Evolutionary conservation across 2,329 filamentous ascomycete genomes (phyloP).

Genomic region (Conoideocrella luteorostrata): DNA sequence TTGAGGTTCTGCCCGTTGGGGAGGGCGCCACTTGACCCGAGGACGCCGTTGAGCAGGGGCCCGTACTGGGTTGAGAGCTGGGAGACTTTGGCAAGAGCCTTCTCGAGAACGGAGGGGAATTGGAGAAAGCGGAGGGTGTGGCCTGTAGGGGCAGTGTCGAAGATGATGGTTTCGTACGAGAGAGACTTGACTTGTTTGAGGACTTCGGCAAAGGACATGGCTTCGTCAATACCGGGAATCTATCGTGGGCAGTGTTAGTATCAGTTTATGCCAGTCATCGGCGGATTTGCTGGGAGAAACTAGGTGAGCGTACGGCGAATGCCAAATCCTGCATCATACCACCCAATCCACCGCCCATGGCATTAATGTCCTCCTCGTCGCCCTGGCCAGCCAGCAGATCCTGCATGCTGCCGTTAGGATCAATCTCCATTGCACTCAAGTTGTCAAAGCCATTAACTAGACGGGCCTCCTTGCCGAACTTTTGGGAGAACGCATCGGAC

Average conservation of each 20-base stretch:
- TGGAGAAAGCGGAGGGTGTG: slow-evolving; percentile 98
- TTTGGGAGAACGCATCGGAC: slow-evolving; percentile 95
- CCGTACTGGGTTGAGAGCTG: slow-evolving; percentile 93
- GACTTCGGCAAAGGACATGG: slow-evolving; percentile 99
- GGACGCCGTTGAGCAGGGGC: slow-evolving; percentile 87
- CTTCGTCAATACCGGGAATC: slow-evolving; percentile 98
- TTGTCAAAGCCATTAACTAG: slow-evolving; percentile 89
- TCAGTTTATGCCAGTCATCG: too few species aligned
- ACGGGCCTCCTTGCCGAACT: slow-evolving; percentile 97
- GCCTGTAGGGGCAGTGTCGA: slow-evolving; percentile 95
- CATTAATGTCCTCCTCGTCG: slow-evolving; percentile 63
- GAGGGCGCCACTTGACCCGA: slow-evolving; percentile 67
- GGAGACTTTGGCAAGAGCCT: slow-evolving; percentile 94
- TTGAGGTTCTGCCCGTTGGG: slow-evolving; percentile 90
- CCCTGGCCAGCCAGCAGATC: slow-evolving; percentile 76
- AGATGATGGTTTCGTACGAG: slow-evolving; percentile 98
- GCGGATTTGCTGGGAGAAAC: too few species aligned
- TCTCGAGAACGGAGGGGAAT: slow-evolving; percentile 96
- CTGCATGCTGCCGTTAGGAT: slow-evolving; percentile 96
- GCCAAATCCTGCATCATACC: slow-evolving; percentile 99
- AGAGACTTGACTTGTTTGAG: slow-evolving; percentile 98
- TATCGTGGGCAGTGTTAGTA: slow-evolving; percentile 26
- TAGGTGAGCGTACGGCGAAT: slow-evolving; percentile 71
- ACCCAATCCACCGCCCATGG: slow-evolving; percentile 68
- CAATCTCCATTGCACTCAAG: slow-evolving; percentile 97